phyloP scores from a whole-genome alignment of 1,139 yeast genomes.

The Saccharomyces pastorianus region DNA sequence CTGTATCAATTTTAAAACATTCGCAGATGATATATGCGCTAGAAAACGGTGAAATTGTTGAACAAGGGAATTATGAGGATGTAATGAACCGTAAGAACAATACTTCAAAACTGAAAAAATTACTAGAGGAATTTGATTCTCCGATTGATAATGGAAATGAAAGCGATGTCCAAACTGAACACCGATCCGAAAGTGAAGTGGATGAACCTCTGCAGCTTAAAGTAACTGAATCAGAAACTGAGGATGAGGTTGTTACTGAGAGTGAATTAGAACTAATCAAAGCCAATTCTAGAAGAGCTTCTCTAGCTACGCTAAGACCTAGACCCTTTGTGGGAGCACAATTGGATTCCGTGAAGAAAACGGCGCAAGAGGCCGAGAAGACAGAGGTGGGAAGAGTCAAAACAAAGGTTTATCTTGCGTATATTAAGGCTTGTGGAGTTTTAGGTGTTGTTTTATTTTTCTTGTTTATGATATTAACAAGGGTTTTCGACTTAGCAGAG shows the following conservation, averaged over 20 bases:
- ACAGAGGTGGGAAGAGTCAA: slow-evolving; percentile 58
- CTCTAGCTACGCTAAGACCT: slow-evolving; percentile 44
- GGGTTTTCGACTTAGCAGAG: slow-evolving; percentile 41
- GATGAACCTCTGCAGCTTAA: slow-evolving; percentile 1
- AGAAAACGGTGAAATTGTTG: slow-evolving; percentile 51
- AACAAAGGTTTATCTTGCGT: slow-evolving; percentile 51
- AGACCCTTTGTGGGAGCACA: slow-evolving; percentile 20
- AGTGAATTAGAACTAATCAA: slow-evolving; percentile 8
- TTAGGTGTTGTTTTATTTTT: slow-evolving; percentile 43
- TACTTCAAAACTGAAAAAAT: slow-evolving; percentile 34
- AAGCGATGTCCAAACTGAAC: not conserved
- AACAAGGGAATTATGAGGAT: slow-evolving; percentile 49
- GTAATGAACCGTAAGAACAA: slow-evolving; percentile 38
- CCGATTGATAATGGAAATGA: slow-evolving; percentile 6
- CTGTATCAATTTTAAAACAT: slow-evolving; percentile 61
- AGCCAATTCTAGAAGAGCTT: slow-evolving; percentile 48
- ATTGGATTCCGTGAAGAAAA: slow-evolving; percentile 26
- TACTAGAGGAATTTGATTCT: slow-evolving; percentile 53
- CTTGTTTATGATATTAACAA: slow-evolving; percentile 36
- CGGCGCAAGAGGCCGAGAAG: slow-evolving; percentile 37
- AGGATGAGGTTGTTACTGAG: slow-evolving; percentile 9
- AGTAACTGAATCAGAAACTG: slow-evolving; percentile 3
- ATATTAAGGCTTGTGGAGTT: slow-evolving; percentile 62
- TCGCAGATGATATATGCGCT: slow-evolving; percentile 58
- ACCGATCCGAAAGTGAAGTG: slow-evolving; percentile 1